These are phyloP conservation scores for Candida suzukii DNA, from an alignment of 805 yeast species.

Conservation along the genomic window DNA sequence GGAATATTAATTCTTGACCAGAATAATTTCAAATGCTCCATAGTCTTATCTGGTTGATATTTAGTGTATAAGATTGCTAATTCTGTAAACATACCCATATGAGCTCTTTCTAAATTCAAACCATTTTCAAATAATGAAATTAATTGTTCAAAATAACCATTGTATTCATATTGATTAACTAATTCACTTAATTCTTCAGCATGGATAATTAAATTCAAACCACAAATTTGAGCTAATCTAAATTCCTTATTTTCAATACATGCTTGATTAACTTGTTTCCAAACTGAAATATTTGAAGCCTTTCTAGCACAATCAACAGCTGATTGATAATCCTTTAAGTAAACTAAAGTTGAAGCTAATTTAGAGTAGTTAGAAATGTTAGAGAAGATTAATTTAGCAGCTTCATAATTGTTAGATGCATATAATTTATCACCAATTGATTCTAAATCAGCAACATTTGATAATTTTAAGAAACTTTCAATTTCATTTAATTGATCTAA, in stretches of 20 bases:
- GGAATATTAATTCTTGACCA: slow-evolving; percentile 99
- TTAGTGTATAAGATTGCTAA: slow-evolving; percentile 86
- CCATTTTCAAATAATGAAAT: slow-evolving; percentile 94
- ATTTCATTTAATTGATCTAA: slow-evolving; percentile 71
- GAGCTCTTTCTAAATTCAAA: slow-evolving; percentile 94
- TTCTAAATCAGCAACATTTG: slow-evolving; percentile 92
- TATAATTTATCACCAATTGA: slow-evolving; percentile 87
- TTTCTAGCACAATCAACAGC: slow-evolving; percentile 99
- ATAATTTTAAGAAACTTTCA: slow-evolving; percentile 73
- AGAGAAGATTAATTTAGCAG: slow-evolving; percentile 83
- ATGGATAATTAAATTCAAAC: slow-evolving; percentile 91
- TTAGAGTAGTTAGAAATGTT: slow-evolving; percentile 91
- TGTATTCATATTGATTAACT: slow-evolving; percentile 77
- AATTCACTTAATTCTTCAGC: slow-evolving; percentile 94
- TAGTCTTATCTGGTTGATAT: slow-evolving; percentile 81
- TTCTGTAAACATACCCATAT: slow-evolving; percentile 99
- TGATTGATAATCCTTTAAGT: slow-evolving; percentile 84
- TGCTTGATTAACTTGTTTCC: slow-evolving; percentile 97
- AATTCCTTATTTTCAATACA: slow-evolving; percentile 94
- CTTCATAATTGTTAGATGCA: slow-evolving; percentile 76
- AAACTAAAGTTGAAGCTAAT: slow-evolving; percentile 93
- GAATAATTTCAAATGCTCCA: slow-evolving; percentile 95
- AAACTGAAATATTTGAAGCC: slow-evolving; percentile 86
- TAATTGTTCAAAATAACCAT: slow-evolving; percentile 88
- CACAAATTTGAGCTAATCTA: slow-evolving; percentile 97